Conservation (phyloP, 306 rosid genomes). For the Neltuma alba region DNA sequence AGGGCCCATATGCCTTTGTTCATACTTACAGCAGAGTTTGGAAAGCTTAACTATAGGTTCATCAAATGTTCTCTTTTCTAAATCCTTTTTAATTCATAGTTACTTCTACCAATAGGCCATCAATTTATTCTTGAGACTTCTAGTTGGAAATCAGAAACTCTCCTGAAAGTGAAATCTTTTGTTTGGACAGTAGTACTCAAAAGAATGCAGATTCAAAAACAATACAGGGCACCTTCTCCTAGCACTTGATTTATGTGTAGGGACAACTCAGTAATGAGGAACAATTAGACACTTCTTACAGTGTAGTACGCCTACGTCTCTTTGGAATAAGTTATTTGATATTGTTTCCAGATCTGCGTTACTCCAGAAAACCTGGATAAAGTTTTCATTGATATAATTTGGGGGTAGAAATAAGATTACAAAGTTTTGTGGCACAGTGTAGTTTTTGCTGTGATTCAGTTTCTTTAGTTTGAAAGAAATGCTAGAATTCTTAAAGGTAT, state of each 20-base stretch:
- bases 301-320: background rate
- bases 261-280: background rate
- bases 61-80: background rate
- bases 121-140: background rate
- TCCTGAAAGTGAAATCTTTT: background rate
- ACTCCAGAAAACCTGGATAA: background rate
- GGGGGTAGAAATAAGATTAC: background rate
- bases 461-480: background rate
- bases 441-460: background rate
- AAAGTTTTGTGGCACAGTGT: background rate
- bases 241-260: background rate
- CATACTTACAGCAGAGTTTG: background rate
- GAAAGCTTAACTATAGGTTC: background rate
- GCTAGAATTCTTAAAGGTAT: background rate
- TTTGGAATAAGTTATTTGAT: background rate
- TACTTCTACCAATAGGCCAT: background rate
- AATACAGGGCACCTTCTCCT: background rate
- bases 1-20: background rate
- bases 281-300: background rate
- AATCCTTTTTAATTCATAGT: background rate
- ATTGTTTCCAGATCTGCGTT: background rate
- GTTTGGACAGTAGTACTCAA: background rate
- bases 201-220: background rate
- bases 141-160: background rate
- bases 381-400: background rate